Percentiles rank a stretch among this genome's conserved stretches.
phyloP scores from a whole-genome alignment of 2,329 filamentous ascomycete genomes.

The Cyphellophora attinorum region DNA sequence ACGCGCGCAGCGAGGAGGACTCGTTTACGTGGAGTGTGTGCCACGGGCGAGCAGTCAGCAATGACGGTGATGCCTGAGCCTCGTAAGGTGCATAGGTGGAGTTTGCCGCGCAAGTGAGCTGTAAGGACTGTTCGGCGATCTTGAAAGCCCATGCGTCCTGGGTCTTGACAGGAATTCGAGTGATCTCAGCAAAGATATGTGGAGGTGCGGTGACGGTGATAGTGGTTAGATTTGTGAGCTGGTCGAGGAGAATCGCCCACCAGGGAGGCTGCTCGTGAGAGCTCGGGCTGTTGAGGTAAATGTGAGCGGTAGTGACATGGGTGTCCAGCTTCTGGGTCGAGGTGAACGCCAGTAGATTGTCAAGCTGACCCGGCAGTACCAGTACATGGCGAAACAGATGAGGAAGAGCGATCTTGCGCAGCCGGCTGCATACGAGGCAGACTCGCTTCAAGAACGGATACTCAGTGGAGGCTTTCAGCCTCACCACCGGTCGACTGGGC shows the following conservation, averaged over 20 bases:
- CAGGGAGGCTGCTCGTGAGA: constrained; percentile 33
- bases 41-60: constrained; percentile 58
- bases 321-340: constrained; percentile 21
- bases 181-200: constrained; percentile 50
- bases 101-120: constrained; percentile 25
- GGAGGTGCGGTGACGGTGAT: constrained; percentile 54
- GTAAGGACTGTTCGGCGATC: constrained; percentile 52
- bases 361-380: constrained; percentile 26
- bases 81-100: too few species aligned
- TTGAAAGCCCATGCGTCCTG: constrained; percentile 56
- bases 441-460: constrained; percentile 5
- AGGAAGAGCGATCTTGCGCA: constrained; percentile 15
- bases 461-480: constrained; percentile 28
- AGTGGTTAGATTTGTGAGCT: constrained; percentile 40
- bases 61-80: too few species aligned
- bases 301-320: constrained; percentile 39
- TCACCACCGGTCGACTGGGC: constrained; percentile 28
- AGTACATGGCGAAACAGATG: constrained; percentile 48
- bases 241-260: constrained; percentile 48
- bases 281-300: constrained; percentile 30
- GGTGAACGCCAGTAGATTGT: constrained; percentile 31
- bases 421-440: not conserved
- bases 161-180: constrained; percentile 48
- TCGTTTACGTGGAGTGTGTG: constrained; percentile 60
- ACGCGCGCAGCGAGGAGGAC: constrained; percentile 62